Evolutionary conservation across 2,329 filamentous ascomycete genomes (phyloP).

Genomic region (Aureobasidium sp.): DNA sequence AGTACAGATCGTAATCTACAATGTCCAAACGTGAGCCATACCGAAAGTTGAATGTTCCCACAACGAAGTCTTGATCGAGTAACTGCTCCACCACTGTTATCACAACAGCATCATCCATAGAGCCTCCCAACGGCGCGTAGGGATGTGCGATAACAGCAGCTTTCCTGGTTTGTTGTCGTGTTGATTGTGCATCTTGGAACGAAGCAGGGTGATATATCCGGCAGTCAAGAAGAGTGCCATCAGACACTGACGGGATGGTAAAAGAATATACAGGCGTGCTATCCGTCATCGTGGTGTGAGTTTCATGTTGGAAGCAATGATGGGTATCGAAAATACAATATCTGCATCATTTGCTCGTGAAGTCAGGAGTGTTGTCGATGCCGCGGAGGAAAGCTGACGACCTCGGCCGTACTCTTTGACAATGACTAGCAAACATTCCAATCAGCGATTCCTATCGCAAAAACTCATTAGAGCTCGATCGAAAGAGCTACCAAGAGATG

Average conservation of each 20-base stretch:
- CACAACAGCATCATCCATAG: constrained; percentile 75
- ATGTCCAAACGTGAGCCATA: neutral
- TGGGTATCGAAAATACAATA: neutral
- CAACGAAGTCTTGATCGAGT: constrained; percentile 63
- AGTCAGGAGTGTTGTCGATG: neutral
- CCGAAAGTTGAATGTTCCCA: constrained; percentile 75
- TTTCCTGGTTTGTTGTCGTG: constrained; percentile 22
- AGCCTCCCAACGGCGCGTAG: constrained; percentile 81
- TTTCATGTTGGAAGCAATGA: neutral
- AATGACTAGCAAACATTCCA: neutral
- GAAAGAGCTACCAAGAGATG: neutral
- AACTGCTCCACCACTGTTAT: constrained; percentile 57
- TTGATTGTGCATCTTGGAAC: constrained; percentile 22
- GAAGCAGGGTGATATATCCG: constrained; percentile 62
- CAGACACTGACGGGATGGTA: constrained; percentile 77
- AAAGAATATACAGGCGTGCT: constrained; percentile 38
- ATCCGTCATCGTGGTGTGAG: neutral
- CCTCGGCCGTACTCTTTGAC: neutral
- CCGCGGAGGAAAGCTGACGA: neutral
- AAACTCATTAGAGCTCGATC: neutral
- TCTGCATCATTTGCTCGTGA: neutral
- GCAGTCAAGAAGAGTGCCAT: constrained; percentile 68
- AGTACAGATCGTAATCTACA: constrained; percentile 3
- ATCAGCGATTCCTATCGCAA: neutral
- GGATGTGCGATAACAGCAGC: constrained; percentile 76